A percentile compares a stretch with the other conserved stretches of the same genome.
These are phyloP conservation scores for Hypoxylon trugodes DNA, from an alignment of 495 filamentous ascomycete genomes.

Conservation along the genomic window DNA sequence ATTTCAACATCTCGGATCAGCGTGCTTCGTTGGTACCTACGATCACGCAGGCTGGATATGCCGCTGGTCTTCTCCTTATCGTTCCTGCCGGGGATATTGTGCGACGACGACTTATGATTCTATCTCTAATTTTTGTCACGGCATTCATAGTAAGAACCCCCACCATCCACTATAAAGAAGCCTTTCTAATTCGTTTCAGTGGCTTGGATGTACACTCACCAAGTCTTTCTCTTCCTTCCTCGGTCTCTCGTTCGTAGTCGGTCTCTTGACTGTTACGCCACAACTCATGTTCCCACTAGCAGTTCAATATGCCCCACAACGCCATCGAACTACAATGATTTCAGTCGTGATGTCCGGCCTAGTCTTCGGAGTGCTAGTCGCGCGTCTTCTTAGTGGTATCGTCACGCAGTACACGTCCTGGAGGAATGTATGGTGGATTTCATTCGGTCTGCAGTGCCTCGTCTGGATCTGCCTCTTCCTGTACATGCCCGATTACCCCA, in stretches of 20 bases:
- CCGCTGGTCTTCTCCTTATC: slow-evolving; percentile 74
- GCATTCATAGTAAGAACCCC: slow-evolving; percentile 70
- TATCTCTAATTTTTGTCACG: slow-evolving; percentile 71
- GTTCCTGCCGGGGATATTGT: slow-evolving; percentile 84
- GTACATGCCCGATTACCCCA: slow-evolving; percentile 84
- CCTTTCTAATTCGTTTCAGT: slow-evolving; percentile 43
- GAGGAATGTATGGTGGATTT: slow-evolving; percentile 84
- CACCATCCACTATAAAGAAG: neutral
- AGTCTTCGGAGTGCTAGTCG: slow-evolving; percentile 77
- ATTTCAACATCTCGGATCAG: slow-evolving; percentile 67
- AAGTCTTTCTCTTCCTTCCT: slow-evolving; percentile 69
- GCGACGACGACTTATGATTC: slow-evolving; percentile 71
- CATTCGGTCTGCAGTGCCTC: slow-evolving; percentile 74
- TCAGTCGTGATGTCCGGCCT: slow-evolving; percentile 83
- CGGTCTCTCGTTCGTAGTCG: slow-evolving; percentile 72
- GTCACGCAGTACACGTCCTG: slow-evolving; percentile 75
- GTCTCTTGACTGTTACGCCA: slow-evolving; percentile 82
- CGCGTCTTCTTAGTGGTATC: slow-evolving; percentile 78
- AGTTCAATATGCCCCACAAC: slow-evolving; percentile 77
- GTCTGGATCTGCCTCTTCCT: slow-evolving; percentile 72
- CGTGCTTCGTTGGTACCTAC: slow-evolving; percentile 71
- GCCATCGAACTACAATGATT: slow-evolving; percentile 71
- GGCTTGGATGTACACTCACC: slow-evolving; percentile 77
- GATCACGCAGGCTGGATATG: slow-evolving; percentile 83
- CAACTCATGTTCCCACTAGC: slow-evolving; percentile 87